These are phyloP conservation scores for Perilla frutescens DNA, from an alignment of 257 asterid species.

Conservation along the genomic window DNA sequence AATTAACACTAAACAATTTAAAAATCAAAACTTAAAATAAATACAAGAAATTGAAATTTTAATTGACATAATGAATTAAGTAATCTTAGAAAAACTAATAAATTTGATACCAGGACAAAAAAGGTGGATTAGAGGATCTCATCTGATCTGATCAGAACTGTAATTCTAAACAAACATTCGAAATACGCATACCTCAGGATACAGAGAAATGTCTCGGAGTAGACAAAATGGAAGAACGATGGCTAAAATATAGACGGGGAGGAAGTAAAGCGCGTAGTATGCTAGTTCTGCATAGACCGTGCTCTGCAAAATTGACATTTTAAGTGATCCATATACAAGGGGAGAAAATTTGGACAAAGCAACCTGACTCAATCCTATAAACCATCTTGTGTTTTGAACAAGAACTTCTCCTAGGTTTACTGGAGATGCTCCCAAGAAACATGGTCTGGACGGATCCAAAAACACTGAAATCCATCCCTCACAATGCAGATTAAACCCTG, in stretches of 20 bases:
- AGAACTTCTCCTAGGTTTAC: constrained; percentile 51
- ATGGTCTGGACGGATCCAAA: constrained; percentile 47
- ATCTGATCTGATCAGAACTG: no score
- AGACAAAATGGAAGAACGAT: constrained; percentile 53
- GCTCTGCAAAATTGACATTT: constrained; percentile 48
- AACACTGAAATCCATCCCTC: constrained; percentile 66
- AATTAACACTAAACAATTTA: no score
- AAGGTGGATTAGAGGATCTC: no score
- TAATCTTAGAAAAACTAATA: no score
- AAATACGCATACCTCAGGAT: constrained; percentile 48
- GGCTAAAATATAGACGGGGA: constrained; percentile 44
- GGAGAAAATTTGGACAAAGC: constrained; percentile 50
- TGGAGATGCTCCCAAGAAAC: constrained; percentile 60
- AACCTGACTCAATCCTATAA: constrained; percentile 48
- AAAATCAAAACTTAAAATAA: no score
- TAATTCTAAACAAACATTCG: no score
- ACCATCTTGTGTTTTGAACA: constrained; percentile 62
- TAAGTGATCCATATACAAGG: constrained; percentile 46
- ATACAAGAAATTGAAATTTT: no score
- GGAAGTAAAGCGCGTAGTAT: constrained; percentile 30
- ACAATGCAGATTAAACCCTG: constrained; percentile 57
- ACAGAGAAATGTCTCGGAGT: constrained; percentile 45
- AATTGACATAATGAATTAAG: no score
- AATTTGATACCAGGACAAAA: no score
- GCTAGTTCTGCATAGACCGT: constrained; percentile 47